Evolutionary conservation across 2,329 filamentous ascomycete species (phyloP).

Genomic region (Apiospora phragmitis): DNA sequence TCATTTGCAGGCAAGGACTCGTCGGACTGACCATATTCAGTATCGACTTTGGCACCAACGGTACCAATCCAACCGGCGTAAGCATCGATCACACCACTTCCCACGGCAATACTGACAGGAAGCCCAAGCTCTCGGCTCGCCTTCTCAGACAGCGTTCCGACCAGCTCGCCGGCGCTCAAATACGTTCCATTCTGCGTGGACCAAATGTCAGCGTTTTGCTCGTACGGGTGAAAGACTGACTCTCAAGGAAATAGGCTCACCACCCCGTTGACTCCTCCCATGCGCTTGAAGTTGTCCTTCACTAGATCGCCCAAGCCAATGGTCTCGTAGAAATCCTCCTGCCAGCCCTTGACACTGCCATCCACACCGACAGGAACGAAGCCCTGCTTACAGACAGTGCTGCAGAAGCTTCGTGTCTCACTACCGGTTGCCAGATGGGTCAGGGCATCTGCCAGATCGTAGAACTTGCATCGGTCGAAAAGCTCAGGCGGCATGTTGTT

Average conservation of each 20-base stretch:
- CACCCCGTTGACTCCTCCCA: conserved; percentile 93
- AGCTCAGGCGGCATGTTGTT: conserved; percentile 94
- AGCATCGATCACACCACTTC: conserved; percentile 95
- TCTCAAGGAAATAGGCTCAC: conserved; percentile 60
- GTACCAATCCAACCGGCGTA: conserved; percentile 99
- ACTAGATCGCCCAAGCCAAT: conserved; percentile 86
- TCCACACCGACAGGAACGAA: conserved; percentile 97
- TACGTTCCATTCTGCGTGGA: conserved; percentile 81
- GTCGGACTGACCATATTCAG: conserved; percentile 67
- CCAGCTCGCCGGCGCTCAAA: conserved; percentile 86
- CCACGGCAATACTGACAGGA: conserved; percentile 83
- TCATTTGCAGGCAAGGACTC: conserved; percentile 74
- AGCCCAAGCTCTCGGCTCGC: conserved; percentile 83
- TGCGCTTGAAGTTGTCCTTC: conserved; percentile 85
- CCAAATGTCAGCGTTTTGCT: conserved; percentile 20
- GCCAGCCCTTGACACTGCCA: conserved; percentile 96
- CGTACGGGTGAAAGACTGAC: background rate
- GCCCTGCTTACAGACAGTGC: conserved; percentile 95
- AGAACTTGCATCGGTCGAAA: conserved; percentile 94
- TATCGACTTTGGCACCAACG: conserved; percentile 91
- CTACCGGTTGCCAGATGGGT: conserved; percentile 93
- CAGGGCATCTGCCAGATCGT: conserved; percentile 88
- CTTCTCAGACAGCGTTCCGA: conserved; percentile 80
- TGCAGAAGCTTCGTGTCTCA: conserved; percentile 92
- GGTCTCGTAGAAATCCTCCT: conserved; percentile 84